phyloP scores from a whole-genome alignment of 2,329 filamentous ascomycete genomes.

The Reticulascus tulasneorum region DNA sequence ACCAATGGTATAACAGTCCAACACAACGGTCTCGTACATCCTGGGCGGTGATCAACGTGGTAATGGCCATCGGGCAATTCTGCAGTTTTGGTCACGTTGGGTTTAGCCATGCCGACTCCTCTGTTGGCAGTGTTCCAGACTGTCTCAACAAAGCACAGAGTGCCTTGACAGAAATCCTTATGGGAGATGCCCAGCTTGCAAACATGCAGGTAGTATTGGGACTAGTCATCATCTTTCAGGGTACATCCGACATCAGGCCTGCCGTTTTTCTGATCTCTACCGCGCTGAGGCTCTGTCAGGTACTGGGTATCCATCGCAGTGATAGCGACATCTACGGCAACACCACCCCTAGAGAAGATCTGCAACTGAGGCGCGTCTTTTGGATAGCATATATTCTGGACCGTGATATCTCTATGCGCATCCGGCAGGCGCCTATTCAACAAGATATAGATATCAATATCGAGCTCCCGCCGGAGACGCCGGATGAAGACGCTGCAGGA shows the following conservation, averaged over 20 bases:
- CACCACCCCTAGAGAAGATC: slow-evolving; percentile 8
- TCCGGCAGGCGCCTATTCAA: slow-evolving; percentile 9
- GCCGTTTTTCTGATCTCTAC: slow-evolving; percentile 22
- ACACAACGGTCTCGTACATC: slow-evolving; percentile 17
- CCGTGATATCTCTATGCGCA: slow-evolving; percentile 13
- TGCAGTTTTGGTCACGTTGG: too few species aligned
- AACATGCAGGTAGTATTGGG: slow-evolving; percentile 23
- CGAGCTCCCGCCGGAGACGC: slow-evolving; percentile 4
- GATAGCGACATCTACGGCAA: too few species aligned
- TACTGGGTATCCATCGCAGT: slow-evolving; percentile 21
- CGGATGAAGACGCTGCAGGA: slow-evolving; percentile 3
- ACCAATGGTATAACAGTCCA: slow-evolving; percentile 11
- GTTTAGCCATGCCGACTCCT: too few species aligned
- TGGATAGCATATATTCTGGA: slow-evolving; percentile 27
- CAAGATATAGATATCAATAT: slow-evolving; percentile 12
- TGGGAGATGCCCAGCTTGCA: slow-evolving; percentile 21
- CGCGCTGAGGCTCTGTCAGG: slow-evolving; percentile 23
- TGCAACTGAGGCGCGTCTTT: slow-evolving; percentile 23
- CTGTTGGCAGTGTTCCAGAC: too few species aligned
- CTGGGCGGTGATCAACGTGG: slow-evolving; percentile 21
- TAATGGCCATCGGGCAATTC: slow-evolving; percentile 13
- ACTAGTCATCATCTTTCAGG: slow-evolving; percentile 22
- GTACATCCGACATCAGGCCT: slow-evolving; percentile 19
- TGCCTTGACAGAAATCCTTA: slow-evolving; percentile 21
- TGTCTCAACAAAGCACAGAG: slow-evolving; percentile 23